phyloP scores from a whole-genome alignment of 1,284 basidiomycete genomes.

The Cerrena zonata region DNA sequence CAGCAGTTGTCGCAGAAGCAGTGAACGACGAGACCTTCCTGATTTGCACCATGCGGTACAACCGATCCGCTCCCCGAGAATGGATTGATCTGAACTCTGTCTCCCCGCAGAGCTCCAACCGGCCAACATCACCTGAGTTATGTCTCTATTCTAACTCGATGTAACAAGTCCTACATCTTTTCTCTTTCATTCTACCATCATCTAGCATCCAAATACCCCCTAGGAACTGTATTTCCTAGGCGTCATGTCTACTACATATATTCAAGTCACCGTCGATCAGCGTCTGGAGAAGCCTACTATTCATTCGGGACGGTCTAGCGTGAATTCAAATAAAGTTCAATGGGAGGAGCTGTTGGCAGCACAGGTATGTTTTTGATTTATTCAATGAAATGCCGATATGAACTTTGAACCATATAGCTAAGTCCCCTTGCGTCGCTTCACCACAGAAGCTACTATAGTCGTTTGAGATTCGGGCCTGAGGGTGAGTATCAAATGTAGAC shows the following conservation, averaged over 20 bases:
- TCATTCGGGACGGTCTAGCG: background rate
- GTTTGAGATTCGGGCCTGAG: conserved; percentile 65
- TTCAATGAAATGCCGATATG: background rate
- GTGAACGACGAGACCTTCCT: background rate
- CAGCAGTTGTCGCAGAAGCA: too few relatives aligned
- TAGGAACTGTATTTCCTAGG: background rate
- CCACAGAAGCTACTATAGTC: conserved; percentile 73
- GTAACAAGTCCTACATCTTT: background rate
- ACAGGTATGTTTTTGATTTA: background rate
- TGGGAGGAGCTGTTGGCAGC: conserved; percentile 1
- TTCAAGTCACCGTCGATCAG: background rate
- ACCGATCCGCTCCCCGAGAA: background rate
- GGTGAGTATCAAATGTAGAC: conserved; percentile 39
- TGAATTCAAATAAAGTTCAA: background rate
- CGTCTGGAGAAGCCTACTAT: background rate
- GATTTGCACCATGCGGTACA: background rate
- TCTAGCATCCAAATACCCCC: too few relatives aligned
- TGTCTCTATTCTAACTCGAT: background rate
- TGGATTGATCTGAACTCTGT: background rate
- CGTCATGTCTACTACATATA: background rate
- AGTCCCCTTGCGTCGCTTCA: conserved; percentile 70
- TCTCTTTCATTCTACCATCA: background rate
- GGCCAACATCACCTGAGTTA: background rate
- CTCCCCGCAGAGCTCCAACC: background rate
- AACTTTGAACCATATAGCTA: conserved; percentile 35